These are phyloP conservation scores for Musa itinerans DNA, from an alignment of 176 grass and related monocot genomes.

Conservation along the genomic window DNA sequence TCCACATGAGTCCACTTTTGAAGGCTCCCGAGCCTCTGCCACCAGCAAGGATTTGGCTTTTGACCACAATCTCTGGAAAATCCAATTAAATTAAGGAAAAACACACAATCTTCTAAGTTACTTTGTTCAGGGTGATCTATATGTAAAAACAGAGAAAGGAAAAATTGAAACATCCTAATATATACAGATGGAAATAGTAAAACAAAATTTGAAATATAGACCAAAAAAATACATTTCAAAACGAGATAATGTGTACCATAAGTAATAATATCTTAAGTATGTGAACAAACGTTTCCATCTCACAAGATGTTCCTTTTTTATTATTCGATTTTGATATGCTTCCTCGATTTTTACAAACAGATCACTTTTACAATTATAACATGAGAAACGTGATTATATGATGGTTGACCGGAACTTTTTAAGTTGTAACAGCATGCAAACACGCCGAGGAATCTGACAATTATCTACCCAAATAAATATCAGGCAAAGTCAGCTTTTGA, in stretches of 20 bases:
- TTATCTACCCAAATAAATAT: too few relatives aligned
- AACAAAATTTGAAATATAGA: neutral
- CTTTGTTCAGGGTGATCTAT: neutral
- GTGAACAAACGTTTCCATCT: too few relatives aligned
- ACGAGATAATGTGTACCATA: neutral
- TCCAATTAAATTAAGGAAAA: neutral
- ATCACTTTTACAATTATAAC: too few relatives aligned
- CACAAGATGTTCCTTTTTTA: too few relatives aligned
- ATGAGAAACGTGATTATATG: too few relatives aligned
- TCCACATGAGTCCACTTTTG: constrained; percentile 85
- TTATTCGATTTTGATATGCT: too few relatives aligned
- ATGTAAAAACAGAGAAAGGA: neutral
- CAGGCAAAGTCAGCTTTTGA: too few relatives aligned
- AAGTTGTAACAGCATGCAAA: too few relatives aligned
- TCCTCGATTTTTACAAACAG: too few relatives aligned
- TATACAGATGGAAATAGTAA: neutral
- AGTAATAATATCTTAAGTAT: neutral
- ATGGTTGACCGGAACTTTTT: too few relatives aligned
- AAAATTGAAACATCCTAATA: neutral
- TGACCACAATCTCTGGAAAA: constrained; percentile 70
- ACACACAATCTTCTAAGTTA: neutral
- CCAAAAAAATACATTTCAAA: neutral
- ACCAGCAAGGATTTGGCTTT: constrained; percentile 98
- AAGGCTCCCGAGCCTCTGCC: constrained; percentile 86
- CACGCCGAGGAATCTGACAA: too few relatives aligned